Conservation (phyloP, 345 rosid genomes). For the Linum lewisii region DNA sequence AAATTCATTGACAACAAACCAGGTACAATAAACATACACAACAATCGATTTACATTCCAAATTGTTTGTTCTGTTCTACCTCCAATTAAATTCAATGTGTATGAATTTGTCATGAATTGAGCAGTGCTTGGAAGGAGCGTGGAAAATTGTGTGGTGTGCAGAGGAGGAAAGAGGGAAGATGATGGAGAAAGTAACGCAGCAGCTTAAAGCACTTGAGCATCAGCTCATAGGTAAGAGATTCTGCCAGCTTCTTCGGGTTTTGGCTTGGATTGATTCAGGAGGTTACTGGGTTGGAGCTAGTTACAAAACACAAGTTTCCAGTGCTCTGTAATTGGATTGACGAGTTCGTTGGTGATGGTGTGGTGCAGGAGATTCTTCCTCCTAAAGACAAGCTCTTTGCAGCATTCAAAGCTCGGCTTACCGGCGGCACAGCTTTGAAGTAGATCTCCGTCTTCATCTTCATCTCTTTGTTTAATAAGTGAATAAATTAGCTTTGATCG, state of each 20-base stretch:
- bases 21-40: background rate
- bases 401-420: background rate
- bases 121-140: slow-evolving; percentile 5
- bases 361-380: slow-evolving; percentile 37
- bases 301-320: slow-evolving; percentile 43
- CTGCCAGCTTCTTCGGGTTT: slow-evolving; percentile 31
- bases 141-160: slow-evolving; percentile 27
- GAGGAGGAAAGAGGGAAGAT: slow-evolving; percentile 19
- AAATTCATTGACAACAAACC: slow-evolving; percentile 16
- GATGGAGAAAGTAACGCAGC: slow-evolving; percentile 27
- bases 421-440: background rate
- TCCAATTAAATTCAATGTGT: background rate
- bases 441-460: too few species aligned
- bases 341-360: slow-evolving; percentile 17
- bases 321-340: slow-evolving; percentile 27
- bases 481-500: too few species aligned
- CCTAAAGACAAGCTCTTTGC: slow-evolving; percentile 24
- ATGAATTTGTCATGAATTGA: background rate
- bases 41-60: too few species aligned
- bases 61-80: too few species aligned
- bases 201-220: slow-evolving; percentile 35
- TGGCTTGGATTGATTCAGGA: slow-evolving; percentile 36
- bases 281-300: slow-evolving; percentile 26
- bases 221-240: slow-evolving; percentile 41
- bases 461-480: too few species aligned